Percentiles rank a stretch among this genome's conserved stretches.
Evolutionary conservation across 1,139 yeast species (phyloP).

Genomic region (Hansenula sp.): DNA sequence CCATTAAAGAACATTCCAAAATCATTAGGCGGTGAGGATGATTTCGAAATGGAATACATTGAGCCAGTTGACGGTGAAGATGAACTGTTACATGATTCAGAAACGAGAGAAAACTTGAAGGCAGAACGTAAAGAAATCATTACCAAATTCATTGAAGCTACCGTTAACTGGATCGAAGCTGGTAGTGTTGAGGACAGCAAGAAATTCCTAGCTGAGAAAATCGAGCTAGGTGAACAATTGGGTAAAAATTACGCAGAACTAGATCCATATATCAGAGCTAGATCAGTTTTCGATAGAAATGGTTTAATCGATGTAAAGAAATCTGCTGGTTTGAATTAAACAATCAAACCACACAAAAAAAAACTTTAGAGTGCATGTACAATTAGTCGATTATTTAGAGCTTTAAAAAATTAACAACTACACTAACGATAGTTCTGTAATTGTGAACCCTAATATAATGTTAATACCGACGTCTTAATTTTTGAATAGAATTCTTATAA

Average conservation of each 20-base stretch:
- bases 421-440: no score
- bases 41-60: slow-evolving; percentile 48
- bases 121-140: slow-evolving; percentile 46
- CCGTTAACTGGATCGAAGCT: slow-evolving; percentile 68
- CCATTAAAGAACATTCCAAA: slow-evolving; percentile 51
- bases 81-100: slow-evolving; percentile 37
- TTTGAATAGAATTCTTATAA: no score
- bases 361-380: not conserved
- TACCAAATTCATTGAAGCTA: slow-evolving; percentile 48
- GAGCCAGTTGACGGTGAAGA: slow-evolving; percentile 52
- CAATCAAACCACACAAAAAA: not conserved
- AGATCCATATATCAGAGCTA: slow-evolving; percentile 73
- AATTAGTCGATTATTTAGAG: no score
- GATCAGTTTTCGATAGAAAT: slow-evolving; percentile 62
- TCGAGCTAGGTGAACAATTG: slow-evolving; percentile 44
- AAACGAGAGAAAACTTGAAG: slow-evolving; percentile 35
- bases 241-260: slow-evolving; percentile 53
- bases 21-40: slow-evolving; percentile 65
- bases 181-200: slow-evolving; percentile 38
- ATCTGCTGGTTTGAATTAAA: slow-evolving; percentile 17
- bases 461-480: no score
- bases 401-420: no score
- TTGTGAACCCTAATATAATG: no score
- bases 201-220: slow-evolving; percentile 41
- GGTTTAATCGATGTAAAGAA: slow-evolving; percentile 33